Conservation (phyloP, 1,284 basidiomycete species). For the Polyporus tsugae region DNA sequence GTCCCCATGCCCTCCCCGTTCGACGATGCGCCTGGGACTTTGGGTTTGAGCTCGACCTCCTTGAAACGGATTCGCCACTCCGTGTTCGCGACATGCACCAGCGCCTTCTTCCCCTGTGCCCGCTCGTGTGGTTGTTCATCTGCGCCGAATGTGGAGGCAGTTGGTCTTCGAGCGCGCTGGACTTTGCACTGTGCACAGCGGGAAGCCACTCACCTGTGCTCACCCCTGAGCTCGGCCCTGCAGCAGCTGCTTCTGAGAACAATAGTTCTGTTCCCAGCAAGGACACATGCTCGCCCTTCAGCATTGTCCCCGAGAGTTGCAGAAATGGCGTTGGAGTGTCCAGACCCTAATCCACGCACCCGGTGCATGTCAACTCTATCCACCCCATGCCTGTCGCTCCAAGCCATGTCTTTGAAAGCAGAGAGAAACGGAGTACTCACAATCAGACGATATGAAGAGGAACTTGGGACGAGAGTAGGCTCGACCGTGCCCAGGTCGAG, state of each 20-base stretch:
- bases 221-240: neutral
- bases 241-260: slow-evolving; percentile 63
- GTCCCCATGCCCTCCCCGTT: slow-evolving; percentile 6
- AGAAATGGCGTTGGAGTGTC: slow-evolving; percentile 78
- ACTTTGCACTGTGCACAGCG: neutral
- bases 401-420: neutral
- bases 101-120: slow-evolving; percentile 56
- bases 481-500: slow-evolving; percentile 77
- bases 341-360: slow-evolving; percentile 58
- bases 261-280: slow-evolving; percentile 78
- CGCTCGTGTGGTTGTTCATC: slow-evolving; percentile 27
- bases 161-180: neutral
- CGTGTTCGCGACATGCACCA: slow-evolving; percentile 63
- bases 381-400: neutral
- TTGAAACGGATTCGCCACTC: slow-evolving; percentile 71
- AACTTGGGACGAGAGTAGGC: slow-evolving; percentile 74
- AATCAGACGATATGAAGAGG: slow-evolving; percentile 72
- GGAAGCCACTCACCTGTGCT: slow-evolving; percentile 46
- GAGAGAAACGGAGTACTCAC: slow-evolving; percentile 52
- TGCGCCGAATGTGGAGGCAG: neutral
- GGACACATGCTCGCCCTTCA: slow-evolving; percentile 70
- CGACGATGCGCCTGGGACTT: slow-evolving; percentile 33
- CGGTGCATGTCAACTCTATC: slow-evolving; percentile 14
- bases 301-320: slow-evolving; percentile 75
- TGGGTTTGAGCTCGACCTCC: slow-evolving; percentile 62